These are phyloP conservation scores for Seminavis robusta DNA, from an alignment of 108 stramenopile species.

Conservation along the genomic window DNA sequence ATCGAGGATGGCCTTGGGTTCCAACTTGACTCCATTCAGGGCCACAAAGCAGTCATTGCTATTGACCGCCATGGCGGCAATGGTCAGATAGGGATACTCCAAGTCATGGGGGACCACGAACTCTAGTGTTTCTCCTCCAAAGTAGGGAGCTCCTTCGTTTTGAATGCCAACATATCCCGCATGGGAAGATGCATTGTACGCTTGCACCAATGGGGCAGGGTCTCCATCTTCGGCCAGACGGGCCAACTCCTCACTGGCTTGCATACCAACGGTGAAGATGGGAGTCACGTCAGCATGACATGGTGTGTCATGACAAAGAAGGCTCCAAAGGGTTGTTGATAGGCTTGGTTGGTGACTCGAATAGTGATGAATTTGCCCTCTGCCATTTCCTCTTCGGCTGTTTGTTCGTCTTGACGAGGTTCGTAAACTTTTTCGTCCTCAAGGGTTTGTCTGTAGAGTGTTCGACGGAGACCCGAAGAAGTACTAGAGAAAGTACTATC, in stretches of 20 bases:
- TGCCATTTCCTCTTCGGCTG: neutral
- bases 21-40: too few relatives aligned
- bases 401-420: neutral
- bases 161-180: too few relatives aligned
- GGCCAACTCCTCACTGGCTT: neutral
- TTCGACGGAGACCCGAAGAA: too few relatives aligned
- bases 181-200: too few relatives aligned
- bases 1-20: too few relatives aligned
- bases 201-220: neutral
- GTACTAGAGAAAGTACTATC: too few relatives aligned
- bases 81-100: constrained; percentile 6
- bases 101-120: too few relatives aligned
- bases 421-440: too few relatives aligned
- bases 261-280: constrained; percentile 4
- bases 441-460: too few relatives aligned
- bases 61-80: constrained; percentile 14
- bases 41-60: constrained; percentile 26
- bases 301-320: constrained; percentile 9
- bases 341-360: neutral
- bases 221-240: constrained; percentile 6
- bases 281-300: neutral
- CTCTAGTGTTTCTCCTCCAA: neutral
- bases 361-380: neutral
- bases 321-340: constrained; percentile 3
- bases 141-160: neutral